These are phyloP conservation scores for Lentithecium fluviatile DNA, from an alignment of 495 filamentous ascomycete species.

Conservation along the genomic window DNA sequence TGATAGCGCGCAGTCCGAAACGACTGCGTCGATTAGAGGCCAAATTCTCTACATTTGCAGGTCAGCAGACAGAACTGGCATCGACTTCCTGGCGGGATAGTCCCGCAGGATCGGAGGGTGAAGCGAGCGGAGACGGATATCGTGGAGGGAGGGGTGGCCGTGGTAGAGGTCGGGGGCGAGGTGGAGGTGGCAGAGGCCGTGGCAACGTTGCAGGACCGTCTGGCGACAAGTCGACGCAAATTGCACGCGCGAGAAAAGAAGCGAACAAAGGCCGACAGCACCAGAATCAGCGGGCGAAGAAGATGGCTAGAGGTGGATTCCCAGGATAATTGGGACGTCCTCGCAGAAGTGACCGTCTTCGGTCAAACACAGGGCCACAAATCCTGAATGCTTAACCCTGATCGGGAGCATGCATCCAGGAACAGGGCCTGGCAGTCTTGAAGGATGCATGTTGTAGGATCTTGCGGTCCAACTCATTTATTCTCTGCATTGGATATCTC, in stretches of 20 bases:
- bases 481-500: no score
- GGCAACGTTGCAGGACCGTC: slow-evolving; percentile 59
- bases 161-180: slow-evolving; percentile 47
- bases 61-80: slow-evolving; percentile 59
- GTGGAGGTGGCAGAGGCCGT: slow-evolving; percentile 52
- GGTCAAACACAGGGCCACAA: no score
- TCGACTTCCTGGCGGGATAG: slow-evolving; percentile 62
- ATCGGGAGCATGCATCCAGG: no score
- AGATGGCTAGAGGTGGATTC: slow-evolving; percentile 49
- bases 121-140: slow-evolving; percentile 46
- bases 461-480: no score
- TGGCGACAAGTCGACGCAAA: slow-evolving; percentile 59
- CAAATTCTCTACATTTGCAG: slow-evolving; percentile 60
- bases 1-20: slow-evolving; percentile 71
- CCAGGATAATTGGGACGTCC: slow-evolving; percentile 39
- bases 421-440: no score
- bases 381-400: no score
- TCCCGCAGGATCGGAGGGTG: slow-evolving; percentile 48
- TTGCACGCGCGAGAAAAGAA: slow-evolving; percentile 59
- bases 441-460: no score
- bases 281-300: slow-evolving; percentile 46
- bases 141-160: slow-evolving; percentile 53
- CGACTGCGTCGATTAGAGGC: slow-evolving; percentile 64
- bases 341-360: no score
- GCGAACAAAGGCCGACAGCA: slow-evolving; percentile 53